Evolutionary conservation across 2,329 filamentous ascomycete genomes (phyloP).

Genomic region (Arachnomyces sp.): DNA sequence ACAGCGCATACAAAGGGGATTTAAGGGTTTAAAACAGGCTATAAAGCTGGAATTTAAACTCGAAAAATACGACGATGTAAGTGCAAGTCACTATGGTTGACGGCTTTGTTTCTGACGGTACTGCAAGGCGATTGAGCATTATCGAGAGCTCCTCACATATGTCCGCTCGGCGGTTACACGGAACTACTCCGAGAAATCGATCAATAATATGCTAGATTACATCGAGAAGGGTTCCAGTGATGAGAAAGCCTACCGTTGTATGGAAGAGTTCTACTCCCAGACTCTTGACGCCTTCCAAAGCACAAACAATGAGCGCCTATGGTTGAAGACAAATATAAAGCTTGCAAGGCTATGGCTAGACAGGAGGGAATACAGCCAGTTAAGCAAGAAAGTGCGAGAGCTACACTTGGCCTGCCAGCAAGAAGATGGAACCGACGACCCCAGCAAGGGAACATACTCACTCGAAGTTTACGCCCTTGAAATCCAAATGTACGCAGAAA

Average conservation of each 20-base stretch:
- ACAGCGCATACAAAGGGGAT: slow-evolving; percentile 49
- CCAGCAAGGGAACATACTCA: slow-evolving; percentile 91
- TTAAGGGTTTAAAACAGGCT: slow-evolving; percentile 95
- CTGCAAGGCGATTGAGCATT: slow-evolving; percentile 75
- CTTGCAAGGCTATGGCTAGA: slow-evolving; percentile 85
- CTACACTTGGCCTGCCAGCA: slow-evolving; percentile 82
- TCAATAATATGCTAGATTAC: slow-evolving; percentile 98
- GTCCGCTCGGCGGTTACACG: slow-evolving; percentile 94
- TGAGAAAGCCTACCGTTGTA: slow-evolving; percentile 64
- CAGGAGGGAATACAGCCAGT: slow-evolving; percentile 72
- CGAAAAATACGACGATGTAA: slow-evolving; percentile 74
- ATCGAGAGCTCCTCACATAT: slow-evolving; percentile 89
- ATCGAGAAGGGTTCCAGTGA: slow-evolving; percentile 84
- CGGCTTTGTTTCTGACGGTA: slow-evolving; percentile 15
- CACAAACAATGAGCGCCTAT: slow-evolving; percentile 93
- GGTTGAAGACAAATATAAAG: slow-evolving; percentile 98
- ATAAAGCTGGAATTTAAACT: slow-evolving; percentile 91
- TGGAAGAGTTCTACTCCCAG: slow-evolving; percentile 91
- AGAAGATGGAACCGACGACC: slow-evolving; percentile 79
- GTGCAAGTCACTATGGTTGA: slow-evolving; percentile 3
- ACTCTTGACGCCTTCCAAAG: slow-evolving; percentile 92
- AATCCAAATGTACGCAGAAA: slow-evolving; percentile 98
- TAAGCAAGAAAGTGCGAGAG: slow-evolving; percentile 77
- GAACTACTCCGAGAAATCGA: slow-evolving; percentile 98
- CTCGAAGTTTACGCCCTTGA: slow-evolving; percentile 94